Percentiles rank a stretch among this genome's conserved stretches.
Evolutionary conservation across 2,329 filamentous ascomycete genomes (phyloP).

Genomic region (Alternaria dauci): DNA sequence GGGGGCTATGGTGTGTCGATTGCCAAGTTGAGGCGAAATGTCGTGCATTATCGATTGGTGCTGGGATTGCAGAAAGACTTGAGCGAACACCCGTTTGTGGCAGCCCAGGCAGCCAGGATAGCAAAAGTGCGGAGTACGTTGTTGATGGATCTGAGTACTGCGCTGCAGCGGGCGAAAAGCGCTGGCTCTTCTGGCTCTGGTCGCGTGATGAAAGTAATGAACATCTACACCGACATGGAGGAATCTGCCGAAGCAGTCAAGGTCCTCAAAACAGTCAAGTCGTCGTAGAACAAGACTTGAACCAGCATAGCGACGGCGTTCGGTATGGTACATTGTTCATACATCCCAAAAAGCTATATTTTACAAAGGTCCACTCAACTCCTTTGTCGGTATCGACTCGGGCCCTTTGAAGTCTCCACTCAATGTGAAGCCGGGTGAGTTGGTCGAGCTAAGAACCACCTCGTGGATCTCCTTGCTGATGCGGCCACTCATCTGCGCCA

Average conservation of each 20-base stretch:
- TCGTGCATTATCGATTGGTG: conserved; percentile 66
- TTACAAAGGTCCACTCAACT: conserved; percentile 48
- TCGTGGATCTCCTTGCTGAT: conserved; percentile 77
- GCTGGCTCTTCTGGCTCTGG: conserved; percentile 51
- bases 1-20: conserved; percentile 41
- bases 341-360: conserved; percentile 35
- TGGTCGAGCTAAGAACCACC: conserved; percentile 83
- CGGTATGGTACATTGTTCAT: conserved; percentile 47
- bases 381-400: conserved; percentile 51
- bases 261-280: conserved; percentile 57
- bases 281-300: conserved; percentile 22
- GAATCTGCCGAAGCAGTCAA: conserved; percentile 67
- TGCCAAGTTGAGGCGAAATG: conserved; percentile 62
- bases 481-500: conserved; percentile 69
- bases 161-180: conserved; percentile 65
- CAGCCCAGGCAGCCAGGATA: conserved; percentile 64
- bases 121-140: conserved; percentile 68
- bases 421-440: conserved; percentile 85
- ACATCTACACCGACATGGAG: conserved; percentile 68
- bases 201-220: conserved; percentile 64
- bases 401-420: conserved; percentile 76
- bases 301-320: conserved; percentile 60
- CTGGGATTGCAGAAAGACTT: conserved; percentile 61
- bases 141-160: conserved; percentile 70
- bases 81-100: conserved; percentile 70